Percentiles rank a stretch among this genome's conserved stretches.
These are phyloP conservation scores for Arthonia radiata DNA, from an alignment of 495 filamentous ascomycete species.

Conservation along the genomic window DNA sequence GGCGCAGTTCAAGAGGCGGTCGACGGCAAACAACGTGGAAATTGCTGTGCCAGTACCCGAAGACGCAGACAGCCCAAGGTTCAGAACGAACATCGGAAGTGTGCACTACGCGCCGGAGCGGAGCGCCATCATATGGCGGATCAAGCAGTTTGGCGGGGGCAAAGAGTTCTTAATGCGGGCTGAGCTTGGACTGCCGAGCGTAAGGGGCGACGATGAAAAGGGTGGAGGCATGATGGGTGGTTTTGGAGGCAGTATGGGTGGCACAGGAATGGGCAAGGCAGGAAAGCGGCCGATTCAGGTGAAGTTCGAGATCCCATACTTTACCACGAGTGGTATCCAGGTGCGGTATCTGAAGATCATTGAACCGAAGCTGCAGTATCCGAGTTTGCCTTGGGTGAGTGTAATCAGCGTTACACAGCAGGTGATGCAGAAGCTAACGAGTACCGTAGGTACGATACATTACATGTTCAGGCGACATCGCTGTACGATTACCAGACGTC, in stretches of 20 bases:
- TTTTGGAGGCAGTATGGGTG: conserved; percentile 89
- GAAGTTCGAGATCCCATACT: conserved; percentile 99
- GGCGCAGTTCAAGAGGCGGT: conserved; percentile 94
- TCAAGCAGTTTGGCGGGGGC: conserved; percentile 95
- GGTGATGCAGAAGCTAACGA: too few species aligned
- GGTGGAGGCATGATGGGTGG: conserved; percentile 92
- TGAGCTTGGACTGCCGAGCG: conserved; percentile 83
- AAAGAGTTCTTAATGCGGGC: conserved; percentile 99
- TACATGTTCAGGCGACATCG: conserved; percentile 87
- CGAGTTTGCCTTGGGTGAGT: conserved; percentile 96
- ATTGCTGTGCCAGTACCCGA: conserved; percentile 94
- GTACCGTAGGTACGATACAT: conserved; percentile 98
- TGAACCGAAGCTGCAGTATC: conserved; percentile 97
- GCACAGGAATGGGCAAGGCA: conserved; percentile 42
- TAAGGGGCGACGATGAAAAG: conserved; percentile 88
- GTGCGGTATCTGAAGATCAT: conserved; percentile 98
- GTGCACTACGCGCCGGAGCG: conserved; percentile 99
- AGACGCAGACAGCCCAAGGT: conserved; percentile 87
- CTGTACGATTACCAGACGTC: conserved; percentile 77
- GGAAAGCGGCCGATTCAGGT: conserved; percentile 90
- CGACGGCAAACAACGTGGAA: conserved; percentile 96
- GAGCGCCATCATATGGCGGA: conserved; percentile 97
- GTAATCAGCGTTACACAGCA: too few species aligned
- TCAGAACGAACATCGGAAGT: conserved; percentile 88
- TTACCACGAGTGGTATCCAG: conserved; percentile 95